Conservation (phyloP, 331 rosid species). For the Malus hybrid region DNA sequence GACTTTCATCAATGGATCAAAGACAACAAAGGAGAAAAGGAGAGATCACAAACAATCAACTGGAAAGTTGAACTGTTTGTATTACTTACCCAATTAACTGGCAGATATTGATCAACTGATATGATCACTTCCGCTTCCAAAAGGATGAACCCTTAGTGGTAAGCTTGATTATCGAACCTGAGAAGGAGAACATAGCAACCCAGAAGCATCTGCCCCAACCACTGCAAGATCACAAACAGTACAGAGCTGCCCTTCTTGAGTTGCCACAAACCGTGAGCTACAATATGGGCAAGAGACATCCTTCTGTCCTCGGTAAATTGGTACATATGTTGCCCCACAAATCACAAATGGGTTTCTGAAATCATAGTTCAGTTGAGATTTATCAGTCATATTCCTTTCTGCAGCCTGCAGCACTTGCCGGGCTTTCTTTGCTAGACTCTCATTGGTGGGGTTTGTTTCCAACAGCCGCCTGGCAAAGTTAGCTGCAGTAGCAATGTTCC, state of each 20-base stretch:
- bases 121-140: conserved; percentile 18
- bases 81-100: conserved; percentile 22
- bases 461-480: conserved; percentile 84
- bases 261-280: conserved; percentile 71
- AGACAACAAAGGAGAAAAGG: neutral
- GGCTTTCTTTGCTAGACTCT: conserved; percentile 78
- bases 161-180: conserved; percentile 61
- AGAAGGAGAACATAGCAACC: conserved; percentile 80
- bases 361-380: conserved; percentile 66
- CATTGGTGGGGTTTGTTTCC: conserved; percentile 78
- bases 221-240: conserved; percentile 15
- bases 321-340: conserved; percentile 91
- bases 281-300: conserved; percentile 83
- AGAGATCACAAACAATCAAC: neutral
- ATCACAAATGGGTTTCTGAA: conserved; percentile 85
- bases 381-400: conserved; percentile 82
- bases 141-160: conserved; percentile 25
- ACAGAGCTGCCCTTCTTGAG: conserved; percentile 81
- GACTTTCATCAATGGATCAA: neutral
- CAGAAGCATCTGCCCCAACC: conserved; percentile 85
- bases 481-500: conserved; percentile 83
- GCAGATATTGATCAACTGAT: neutral
- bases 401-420: conserved; percentile 92
- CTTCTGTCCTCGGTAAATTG: conserved; percentile 91
- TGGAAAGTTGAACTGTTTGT: conserved; percentile 13